Evolutionary conservation across 805 yeast genomes (phyloP), one percentile per base, ranked within the genome.

Genomic region (Danielia reshetovae): DNA sequence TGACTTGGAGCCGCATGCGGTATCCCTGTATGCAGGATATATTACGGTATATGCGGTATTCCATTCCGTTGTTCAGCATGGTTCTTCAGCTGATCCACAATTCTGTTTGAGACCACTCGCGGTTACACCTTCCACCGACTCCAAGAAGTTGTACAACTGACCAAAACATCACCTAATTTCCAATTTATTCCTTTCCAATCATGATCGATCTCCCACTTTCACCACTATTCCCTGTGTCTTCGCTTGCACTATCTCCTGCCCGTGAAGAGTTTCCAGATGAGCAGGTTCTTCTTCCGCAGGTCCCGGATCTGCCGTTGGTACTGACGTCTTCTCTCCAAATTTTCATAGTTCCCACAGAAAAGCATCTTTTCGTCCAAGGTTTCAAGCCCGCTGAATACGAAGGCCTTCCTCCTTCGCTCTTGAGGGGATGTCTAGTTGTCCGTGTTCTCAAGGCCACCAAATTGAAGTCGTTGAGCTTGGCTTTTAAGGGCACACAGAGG

Each of bases 291-390:
- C 55, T 51, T 54, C 78, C 70, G 43, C 76, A 59, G 57, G 65
- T 69, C 38, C 85, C 72, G 38, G 69, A 57, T 35, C 73, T 66
- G 32, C 89, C 93, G 2, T 48, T 68, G 34, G 74, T 79, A 2
- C 78, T 75, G 33, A 73, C 84, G 0, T 72, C 79, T 2, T 73
- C 89, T 1, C 64, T 85, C n/a, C 77, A 81, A 42, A 55, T 85
- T n/a, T 85, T 75, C 48, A 60, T 87, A 6, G 74, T 81, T 7
- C 74, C 88, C 12, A 87, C 95, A 0, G 97, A 89, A 55, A 85
- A 84, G 23, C 77, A 72, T 25, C 60, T 89, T 11, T 89, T 81
- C 49, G 72, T 89, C 7, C 89, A 85, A 51, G 97, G 97, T 0
- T 88, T 85, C 54, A 77, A 78, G 17, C 63, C 75, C 0, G 61